Base-by-base conservation (phyloP, 2,329 filamentous ascomycete genomes). In the Pseudogymnoascus sp. region DNA sequence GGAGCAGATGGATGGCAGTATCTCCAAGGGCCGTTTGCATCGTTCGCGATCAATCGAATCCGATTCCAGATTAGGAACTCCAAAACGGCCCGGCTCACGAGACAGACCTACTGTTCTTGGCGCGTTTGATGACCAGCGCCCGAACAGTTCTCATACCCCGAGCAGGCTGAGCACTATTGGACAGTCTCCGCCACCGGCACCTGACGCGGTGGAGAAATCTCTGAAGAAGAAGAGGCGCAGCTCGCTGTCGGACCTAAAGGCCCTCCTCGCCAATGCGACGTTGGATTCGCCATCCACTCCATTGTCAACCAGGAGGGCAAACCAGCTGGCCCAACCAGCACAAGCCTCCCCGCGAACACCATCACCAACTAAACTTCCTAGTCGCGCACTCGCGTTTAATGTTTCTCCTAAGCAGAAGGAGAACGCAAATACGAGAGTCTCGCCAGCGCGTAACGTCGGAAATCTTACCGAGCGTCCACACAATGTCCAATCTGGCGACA, bases 201-300 rank as follows among this genome's bases (percentile, higher is more conserved):
- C 44, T 73, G 74, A 10, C 71, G 84, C 35, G 78, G 77, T 73
- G 25, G 68, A 50, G 63, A 78, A 73, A 66, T 74, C 74, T n/a
- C 76, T 79, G 50, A 86, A 83, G 72, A 92, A 87, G 77, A 97
- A 96, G 78, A 84, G 93, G 63, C 87, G 93, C 72, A 97, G 92
- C 76, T 97, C 92, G 25, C 77, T 97, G 44, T 96, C 92, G 4
- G 93, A 97, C 73, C 80, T 97, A 59, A 89, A 86, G 68, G 82
- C 79, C 63, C 78, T 90, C 16, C 86, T 93, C 76, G 82, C 81
- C 42, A 80, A 84, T 63, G 80, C 86, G 7, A 82, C 78, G 10
- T 74, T 87, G 0, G 77, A 75, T 14, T 70, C 79, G 73, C 70
- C 76, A 68, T 74, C 77, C 31, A 67, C 73, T 63, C 73, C 75